Conservation (phyloP, 768 basidiomycete genomes). For the Podaxis rugospora region DNA sequence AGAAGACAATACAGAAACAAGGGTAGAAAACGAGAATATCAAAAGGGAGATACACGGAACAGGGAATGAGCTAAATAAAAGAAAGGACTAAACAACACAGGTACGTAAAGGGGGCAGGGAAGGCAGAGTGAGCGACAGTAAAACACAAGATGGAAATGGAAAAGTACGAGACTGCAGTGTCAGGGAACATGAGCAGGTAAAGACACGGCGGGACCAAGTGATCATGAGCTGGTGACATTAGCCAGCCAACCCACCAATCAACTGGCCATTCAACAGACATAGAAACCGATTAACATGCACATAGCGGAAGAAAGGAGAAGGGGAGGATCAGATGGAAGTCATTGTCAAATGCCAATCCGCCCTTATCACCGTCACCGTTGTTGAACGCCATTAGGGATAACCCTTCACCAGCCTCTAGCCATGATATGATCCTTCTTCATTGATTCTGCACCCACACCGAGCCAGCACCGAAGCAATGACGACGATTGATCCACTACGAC, state of each 20-base stretch:
- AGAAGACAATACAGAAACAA: conserved; percentile 1
- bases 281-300: background rate
- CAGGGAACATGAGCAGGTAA: background rate
- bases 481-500: background rate
- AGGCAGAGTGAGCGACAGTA: background rate
- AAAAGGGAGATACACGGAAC: conserved; percentile 3
- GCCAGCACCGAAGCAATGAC: background rate
- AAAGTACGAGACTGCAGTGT: background rate
- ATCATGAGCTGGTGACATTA: background rate
- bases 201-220: background rate
- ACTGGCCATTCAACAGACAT: background rate
- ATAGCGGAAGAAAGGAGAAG: background rate
- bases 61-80: background rate
- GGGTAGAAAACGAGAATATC: conserved; percentile 7
- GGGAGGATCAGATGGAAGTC: background rate
- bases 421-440: background rate
- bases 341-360: background rate
- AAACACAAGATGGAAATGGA: background rate
- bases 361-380: background rate
- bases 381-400: background rate
- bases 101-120: background rate
- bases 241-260: background rate
- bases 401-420: background rate
- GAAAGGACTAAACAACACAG: background rate
- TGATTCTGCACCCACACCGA: background rate